phyloP scores from a whole-genome alignment of 2,329 filamentous ascomycete genomes.

The Ceratocystis papillata region DNA sequence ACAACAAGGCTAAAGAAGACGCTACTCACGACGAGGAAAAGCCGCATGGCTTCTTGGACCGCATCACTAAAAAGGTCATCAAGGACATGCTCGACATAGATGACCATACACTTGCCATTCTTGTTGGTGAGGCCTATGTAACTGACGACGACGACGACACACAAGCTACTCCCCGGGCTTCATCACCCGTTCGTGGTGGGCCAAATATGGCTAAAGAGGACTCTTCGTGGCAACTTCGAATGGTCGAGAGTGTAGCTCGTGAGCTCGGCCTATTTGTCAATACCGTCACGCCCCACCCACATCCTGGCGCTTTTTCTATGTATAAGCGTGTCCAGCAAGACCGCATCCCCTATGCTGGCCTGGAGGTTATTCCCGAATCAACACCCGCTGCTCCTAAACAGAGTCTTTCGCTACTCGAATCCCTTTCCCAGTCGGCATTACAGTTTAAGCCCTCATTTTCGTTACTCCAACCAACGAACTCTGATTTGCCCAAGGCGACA shows the following conservation, averaged over 20 bases:
- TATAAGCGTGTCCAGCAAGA: constrained; percentile 57
- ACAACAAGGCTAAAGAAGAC: constrained; percentile 42
- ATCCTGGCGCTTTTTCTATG: constrained; percentile 80
- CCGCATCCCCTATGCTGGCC: constrained; percentile 65
- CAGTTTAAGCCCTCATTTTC: constrained; percentile 25
- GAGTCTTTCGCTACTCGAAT: constrained; percentile 22
- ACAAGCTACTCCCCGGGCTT: constrained; percentile 39
- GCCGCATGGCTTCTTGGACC: constrained; percentile 62
- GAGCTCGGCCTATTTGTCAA: constrained; percentile 78
- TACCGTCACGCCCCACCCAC: constrained; percentile 58
- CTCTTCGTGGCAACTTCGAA: constrained; percentile 59
- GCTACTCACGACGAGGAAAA: constrained; percentile 34
- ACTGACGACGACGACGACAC: constrained; percentile 39
- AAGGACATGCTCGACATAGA: constrained; percentile 85
- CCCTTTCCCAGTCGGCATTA: constrained; percentile 20
- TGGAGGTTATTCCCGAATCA: constrained; percentile 53
- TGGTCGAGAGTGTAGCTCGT: constrained; percentile 73
- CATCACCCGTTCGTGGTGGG: constrained; percentile 31
- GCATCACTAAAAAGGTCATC: constrained; percentile 76
- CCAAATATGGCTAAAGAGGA: constrained; percentile 32
- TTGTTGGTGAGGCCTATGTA: constrained; percentile 72
- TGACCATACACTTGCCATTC: constrained; percentile 68
- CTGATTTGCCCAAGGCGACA: constrained; percentile 25
- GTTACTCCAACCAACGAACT: constrained; percentile 28
- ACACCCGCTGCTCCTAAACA: constrained; percentile 25